phyloP scores from a whole-genome alignment of 2,329 filamentous ascomycete species.

The Epichloe elymi region DNA sequence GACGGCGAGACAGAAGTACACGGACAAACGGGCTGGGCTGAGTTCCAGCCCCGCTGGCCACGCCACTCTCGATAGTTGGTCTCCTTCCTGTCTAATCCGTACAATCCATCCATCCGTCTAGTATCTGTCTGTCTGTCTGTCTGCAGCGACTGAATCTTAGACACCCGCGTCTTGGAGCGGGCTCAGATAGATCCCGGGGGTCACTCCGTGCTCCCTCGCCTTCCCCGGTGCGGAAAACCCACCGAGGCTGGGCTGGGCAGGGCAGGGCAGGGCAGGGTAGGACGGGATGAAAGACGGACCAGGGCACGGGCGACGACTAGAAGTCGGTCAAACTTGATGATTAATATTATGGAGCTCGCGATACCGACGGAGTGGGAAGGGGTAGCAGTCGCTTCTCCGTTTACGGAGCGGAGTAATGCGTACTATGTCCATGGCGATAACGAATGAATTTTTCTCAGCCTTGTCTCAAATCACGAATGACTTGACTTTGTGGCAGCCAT shows the following conservation, averaged over 20 bases:
- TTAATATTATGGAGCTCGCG: too few species aligned
- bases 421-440: too few species aligned
- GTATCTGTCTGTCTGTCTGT: too few species aligned
- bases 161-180: neutral
- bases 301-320: neutral
- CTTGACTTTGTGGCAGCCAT: neutral
- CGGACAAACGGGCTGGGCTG: too few species aligned
- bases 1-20: too few species aligned
- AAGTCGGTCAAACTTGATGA: neutral
- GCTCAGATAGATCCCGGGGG: neutral
- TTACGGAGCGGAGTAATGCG: too few species aligned
- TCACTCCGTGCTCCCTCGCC: neutral
- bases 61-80: neutral
- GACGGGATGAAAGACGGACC: neutral
- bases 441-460: neutral
- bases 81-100: neutral
- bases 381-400: neutral
- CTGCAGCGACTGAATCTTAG: too few species aligned
- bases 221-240: neutral
- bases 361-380: neutral
- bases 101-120: too few species aligned
- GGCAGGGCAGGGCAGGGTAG: neutral
- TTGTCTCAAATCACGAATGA: neutral
- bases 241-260: neutral
- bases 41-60: too few species aligned